These are phyloP conservation scores for Asterophora parasitica DNA, from an alignment of 768 basidiomycete species.

Conservation along the genomic window DNA sequence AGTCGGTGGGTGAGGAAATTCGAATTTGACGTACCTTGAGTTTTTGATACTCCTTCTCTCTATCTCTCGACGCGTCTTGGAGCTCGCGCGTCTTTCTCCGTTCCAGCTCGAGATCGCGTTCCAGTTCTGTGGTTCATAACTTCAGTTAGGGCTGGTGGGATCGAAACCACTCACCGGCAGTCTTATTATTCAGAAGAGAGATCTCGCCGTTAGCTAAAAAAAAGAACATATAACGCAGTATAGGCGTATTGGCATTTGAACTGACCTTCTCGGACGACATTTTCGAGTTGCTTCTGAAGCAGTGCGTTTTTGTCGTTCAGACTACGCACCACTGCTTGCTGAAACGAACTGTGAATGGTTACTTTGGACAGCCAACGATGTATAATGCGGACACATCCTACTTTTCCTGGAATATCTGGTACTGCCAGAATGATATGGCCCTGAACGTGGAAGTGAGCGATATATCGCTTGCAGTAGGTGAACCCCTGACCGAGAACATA, in stretches of 20 bases:
- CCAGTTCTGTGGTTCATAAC: slow-evolving; percentile 46
- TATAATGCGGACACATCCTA: slow-evolving; percentile 22
- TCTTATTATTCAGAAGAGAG: slow-evolving; percentile 62
- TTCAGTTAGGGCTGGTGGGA: not conserved
- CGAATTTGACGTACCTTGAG: slow-evolving; percentile 50
- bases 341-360: slow-evolving; percentile 55
- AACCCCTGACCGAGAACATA: slow-evolving; percentile 62
- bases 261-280: slow-evolving; percentile 78
- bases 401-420: slow-evolving; percentile 86
- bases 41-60: slow-evolving; percentile 85
- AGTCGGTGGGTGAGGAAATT: not conserved
- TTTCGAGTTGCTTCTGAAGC: slow-evolving; percentile 80
- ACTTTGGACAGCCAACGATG: not conserved
- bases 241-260: not conserved
- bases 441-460: slow-evolving; percentile 28
- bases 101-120: slow-evolving; percentile 78
- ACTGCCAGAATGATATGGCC: slow-evolving; percentile 88
- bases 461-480: not conserved
- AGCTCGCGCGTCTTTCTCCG: slow-evolving; percentile 68
- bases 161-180: slow-evolving; percentile 40
- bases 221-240: not conserved
- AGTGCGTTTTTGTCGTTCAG: slow-evolving; percentile 80
- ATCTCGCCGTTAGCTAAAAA: slow-evolving; percentile 72
- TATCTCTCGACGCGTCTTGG: slow-evolving; percentile 68
- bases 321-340: slow-evolving; percentile 77